Base-by-base conservation (phyloP, 1,139 yeast genomes). In the Meyerozyma athensensis region DNA sequence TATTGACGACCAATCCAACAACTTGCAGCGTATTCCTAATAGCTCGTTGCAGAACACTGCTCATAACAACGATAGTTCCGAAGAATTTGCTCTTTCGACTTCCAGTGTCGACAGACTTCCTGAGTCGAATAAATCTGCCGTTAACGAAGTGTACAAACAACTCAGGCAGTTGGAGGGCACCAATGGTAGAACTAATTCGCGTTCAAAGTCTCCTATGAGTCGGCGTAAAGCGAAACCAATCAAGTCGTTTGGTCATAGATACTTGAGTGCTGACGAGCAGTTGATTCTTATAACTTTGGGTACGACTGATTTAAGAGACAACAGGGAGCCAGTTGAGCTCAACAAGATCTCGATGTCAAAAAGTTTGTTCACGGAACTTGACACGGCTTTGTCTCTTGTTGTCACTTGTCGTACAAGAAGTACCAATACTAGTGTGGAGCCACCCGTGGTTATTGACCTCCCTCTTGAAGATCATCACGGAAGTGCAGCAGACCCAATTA, bases 201-300 rank as follows among this genome's bases (percentile, higher is more conserved):
- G 67, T 36, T 56, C 69, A 2, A 55, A 53, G 38, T 62, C 69
- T 6, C 67, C 70, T 3, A 43, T 44, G 19, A 49, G 47, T 37
- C 46, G 50, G 17, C 46, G 57, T 26, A 43, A 56, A 36, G 54
- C 61, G 42, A 65, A 69, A 43, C 81, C 83, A 3, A 72, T 86
- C 43, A 89, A 86, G 54, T 84, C 95, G 2, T 85, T 87, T 63
- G 97, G 97, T 34, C 96, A 89, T 54, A 69, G 84, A 37, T 86
- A 79, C 54, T 70, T 90, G 46, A 69, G 70, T 37, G 65, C 70
- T 19, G 77, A 77, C 45, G 89, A 86, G 49, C 72, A 84, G 1
- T 61, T 90, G 52, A 67, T 90, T 14, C 64, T 90, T 43, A 75
- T 90, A 33, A 87, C 96, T 1, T 66, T 90, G 41, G 97, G 97